Base-by-base conservation (phyloP, 2,329 filamentous ascomycete species). In the Claviceps monticola region DNA sequence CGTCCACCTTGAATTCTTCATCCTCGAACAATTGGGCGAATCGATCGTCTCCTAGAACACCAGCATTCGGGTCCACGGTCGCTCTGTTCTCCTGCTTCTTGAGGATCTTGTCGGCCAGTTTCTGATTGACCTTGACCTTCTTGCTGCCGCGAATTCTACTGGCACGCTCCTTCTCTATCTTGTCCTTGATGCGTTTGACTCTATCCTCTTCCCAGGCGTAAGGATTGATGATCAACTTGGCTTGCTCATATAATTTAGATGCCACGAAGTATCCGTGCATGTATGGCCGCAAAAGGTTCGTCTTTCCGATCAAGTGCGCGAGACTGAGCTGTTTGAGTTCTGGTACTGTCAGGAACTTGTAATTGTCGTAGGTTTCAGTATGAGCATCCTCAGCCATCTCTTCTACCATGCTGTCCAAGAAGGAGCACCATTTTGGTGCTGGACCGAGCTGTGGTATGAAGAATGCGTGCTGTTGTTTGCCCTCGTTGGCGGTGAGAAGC, bases 251-350 rank as follows among this genome's bases (percentile, higher is more conserved):
- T 26, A 98, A 71, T 62, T 90, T 88, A 60, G 94, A 91, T 38
- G 87, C 88, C 48, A 98, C 90, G 70, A 98, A 98, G 75, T 93
- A 97, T 60, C 93, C 94, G 66, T 98, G 93, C 94, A 98, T 98
- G 65, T 98, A 98, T 44, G 93, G 93, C 45, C 91, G 79, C 42
- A 98, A 73, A 19, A 97, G 72, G 62, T 87, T 93, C 29, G 89
- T 95, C 60, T 88, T 90, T 57, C 91, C 91, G 53, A 98, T 78
- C 47, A 98, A 75, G 64, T 97, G 91, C 50, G 87, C 84, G 62
- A 98, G 69, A 64, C 88, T 94, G 58, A 98, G 78, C 38, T 84
- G 80, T 60, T 86, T 86, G 50, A 98, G 75, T 66, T 98, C 90
- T 44, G 87, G 82, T 55, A 88, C 68, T 2, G 91, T 95, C 63